Evolutionary conservation across 495 filamentous ascomycete genomes (phyloP), one percentile per base, ranked within the genome.

Genomic region (Aspergillus bridgeri): DNA sequence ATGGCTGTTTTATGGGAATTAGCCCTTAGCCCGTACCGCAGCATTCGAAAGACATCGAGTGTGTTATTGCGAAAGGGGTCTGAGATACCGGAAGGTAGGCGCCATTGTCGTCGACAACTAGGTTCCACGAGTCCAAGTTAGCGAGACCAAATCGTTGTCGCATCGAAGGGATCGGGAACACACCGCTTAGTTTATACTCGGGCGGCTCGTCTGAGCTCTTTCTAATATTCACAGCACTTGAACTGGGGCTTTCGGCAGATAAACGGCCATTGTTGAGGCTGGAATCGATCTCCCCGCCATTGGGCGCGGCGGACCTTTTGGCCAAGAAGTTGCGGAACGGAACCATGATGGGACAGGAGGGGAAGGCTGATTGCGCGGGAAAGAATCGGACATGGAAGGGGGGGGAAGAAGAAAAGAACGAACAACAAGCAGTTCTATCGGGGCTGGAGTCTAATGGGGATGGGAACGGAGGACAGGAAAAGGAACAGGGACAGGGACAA

Each of bases 71-170:
- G 24, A 25, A 18, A 48, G 56, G 29, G 42, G 25, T 13, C 23
- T 42, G 23, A 59, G 78, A 66, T 86, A 96, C 92, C 69, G 94
- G 94, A 60, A 98, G 87, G 75, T 96, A 98, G 53, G 96, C 89
- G 47, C 94, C 94, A 74, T 90, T 93, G 70, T 94, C 93, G 73
- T 96, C 94, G 68, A 98, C 93, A 42, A 97, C 94, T 98, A 68
- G 51, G 45, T 22, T 42, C 38, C 23, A 59, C 44, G 18, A 24
- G 54, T 17, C 48, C 19, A 27, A 48, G 54, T 58, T 45, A 57
- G 54, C 38, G 53, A 29, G 21, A 21, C 48, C 22, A 3, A 48
- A 9, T 27, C 58, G 48, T 21, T 15, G n/a, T n/a, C 20, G 21
- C 17, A 24, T 45, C 15, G n/a, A 6, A 42, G 17, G 25, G 23